Base-by-base conservation (phyloP, 1,139 yeast genomes). In the Suhomyces terraborum region DNA sequence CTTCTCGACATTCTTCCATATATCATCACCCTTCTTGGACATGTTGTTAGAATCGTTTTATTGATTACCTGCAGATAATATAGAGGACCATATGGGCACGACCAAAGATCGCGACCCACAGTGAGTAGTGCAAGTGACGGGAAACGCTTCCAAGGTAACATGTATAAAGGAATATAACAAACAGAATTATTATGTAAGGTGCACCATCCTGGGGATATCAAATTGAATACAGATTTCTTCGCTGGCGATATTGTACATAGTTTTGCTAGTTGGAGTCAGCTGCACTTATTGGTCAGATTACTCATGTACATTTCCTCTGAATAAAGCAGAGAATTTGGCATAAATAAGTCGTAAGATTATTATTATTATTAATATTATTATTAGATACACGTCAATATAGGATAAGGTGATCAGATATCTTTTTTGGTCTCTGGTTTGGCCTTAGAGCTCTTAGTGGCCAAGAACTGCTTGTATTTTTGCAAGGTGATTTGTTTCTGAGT, bases 1-100 rank as follows among this genome's bases (percentile, higher is more conserved):
- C 64, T 93, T 93, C 54, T 88, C 96, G 32, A 86, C 87, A 51
- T 82, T 85, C 64, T 88, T 88, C 97, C 98, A 93, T 42, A 89
- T 80, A 43, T 91, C 98, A 46, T 93, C 98, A 22, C 95, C 94
- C 13, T 81, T 66, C 52, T 75, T 79, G 31, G 84, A 78, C 83
- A 77, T 79, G 31, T 31, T 25, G 38, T 35, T 28, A 10, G 28
- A 30, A 22, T 25, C 13, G 16, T 17, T 19, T 13, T n/a, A 4
- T n/a, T 17, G 23, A 17, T 13, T 13, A 19, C 31, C 31, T 34
- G 36, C 36, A 34, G 38, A 35, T 26, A 21, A 24, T 24, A 4
- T 24, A 10, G 8, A 7, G 1, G 16, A 14, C 16, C n/a, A 16
- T n/a, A 9, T n/a, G 14, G 27, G n/a, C 19, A 22, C 22, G 29